Evolutionary conservation across 345 rosid species (phyloP), one percentile per base, ranked within the genome.

Genomic region (Litchi chinensis): DNA sequence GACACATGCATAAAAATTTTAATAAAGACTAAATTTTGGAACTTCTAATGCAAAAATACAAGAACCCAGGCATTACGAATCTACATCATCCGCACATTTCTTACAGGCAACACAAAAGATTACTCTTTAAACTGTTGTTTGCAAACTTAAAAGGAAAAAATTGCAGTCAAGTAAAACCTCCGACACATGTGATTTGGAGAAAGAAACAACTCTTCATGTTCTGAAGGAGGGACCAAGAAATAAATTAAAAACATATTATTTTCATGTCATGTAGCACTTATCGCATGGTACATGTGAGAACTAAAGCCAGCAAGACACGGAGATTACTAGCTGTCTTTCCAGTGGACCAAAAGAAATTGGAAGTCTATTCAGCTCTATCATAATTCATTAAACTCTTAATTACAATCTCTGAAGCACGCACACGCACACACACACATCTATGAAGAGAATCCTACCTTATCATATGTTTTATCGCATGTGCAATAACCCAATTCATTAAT

Each of bases 371-470:
- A 65, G 78, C 54, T 37, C 28, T 44, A 50, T 63, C 77, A 54
- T 59, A 2, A 57, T 22, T 65, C 46, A 32, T 65, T 44, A 41
- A 57, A 63, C 75, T 24, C 54, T 70, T 28, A 63, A 21, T 76
- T 5, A 66, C 43, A 76, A 37, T 21, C 21, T 6, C 56, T 66
- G 1, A 52, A 12, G 16, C n/a, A n/a, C n/a, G n/a, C n/a, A 32
- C 10, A 56, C 11, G 32, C 28, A 40, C 19, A 32, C 37, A 32
- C 37, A 32, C 37, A 32, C 37, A 32, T 32, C 32, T 26, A 70
- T 21, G 60, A 52, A 81, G 26, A 66, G 67, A 75, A 83, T 9
- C 74, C 2, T 77, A 91, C 94, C 94, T 89, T 84, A 50, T 83
- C 77, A 77, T 46, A 68, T 78, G 82, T 60, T 77, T 82, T 80